Base-by-base conservation (phyloP, 352 stramenopile genomes). In the Peronospora farinosa region DNA sequence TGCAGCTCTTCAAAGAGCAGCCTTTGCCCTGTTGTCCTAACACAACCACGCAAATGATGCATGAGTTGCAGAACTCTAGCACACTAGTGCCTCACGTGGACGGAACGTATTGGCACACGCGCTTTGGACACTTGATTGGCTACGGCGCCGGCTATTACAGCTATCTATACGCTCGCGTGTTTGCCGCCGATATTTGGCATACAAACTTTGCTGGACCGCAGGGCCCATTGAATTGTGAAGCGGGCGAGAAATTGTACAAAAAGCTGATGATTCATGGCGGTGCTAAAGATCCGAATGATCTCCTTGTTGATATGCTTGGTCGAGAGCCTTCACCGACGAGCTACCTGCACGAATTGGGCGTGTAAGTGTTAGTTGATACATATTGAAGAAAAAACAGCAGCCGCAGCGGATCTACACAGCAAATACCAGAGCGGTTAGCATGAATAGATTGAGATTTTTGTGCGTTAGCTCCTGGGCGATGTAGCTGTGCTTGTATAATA, bases 61-160 rank as follows among this genome's bases (percentile, higher is more conserved):
- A 72, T 32, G 48, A 72, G 15, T 48, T 95, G 15, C 85, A 96
- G 46, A 82, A 92, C 41, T 44, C 72, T 33, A 72, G 72, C 30
- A 90, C 78, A 16, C 57, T 91, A 6, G 71, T 95, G 16, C 80
- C 78, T 19, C 80, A 91, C 32, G 79, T 88, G 21, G 63, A 90
- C 13, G 77, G 74, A 37, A 92, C 78, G 13, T 88, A 64, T 43
- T 94, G 82, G 81, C 80, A 95, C 60, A 85, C 77, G 23, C 81
- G 84, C 15, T 96, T 96, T 50, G 83, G 82, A 10, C 87, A 96
- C 51, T 79, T 96, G 49, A 75, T 93, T 28, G 78, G 80, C n/a
- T 96, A 96, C 25, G 88, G 86, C 7, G 85, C 86, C 7, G 85
- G 86, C 10, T 96, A 96, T 56, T 96, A 96, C 65, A 90, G 83